phyloP scores from a whole-genome alignment of 306 rosid species.

The Lagenaria siceraria region DNA sequence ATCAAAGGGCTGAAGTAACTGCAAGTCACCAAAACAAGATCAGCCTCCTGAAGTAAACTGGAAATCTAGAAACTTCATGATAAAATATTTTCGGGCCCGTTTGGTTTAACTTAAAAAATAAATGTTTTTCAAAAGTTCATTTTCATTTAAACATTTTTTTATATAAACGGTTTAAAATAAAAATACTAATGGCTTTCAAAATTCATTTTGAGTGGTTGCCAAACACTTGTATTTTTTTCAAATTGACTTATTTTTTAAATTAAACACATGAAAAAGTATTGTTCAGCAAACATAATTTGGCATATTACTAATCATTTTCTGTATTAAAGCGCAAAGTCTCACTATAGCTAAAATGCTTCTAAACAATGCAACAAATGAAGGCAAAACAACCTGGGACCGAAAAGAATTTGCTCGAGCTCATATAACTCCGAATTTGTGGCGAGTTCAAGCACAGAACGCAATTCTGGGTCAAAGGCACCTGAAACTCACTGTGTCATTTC shows the following conservation, averaged over 20 bases:
- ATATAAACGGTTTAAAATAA: too few species aligned
- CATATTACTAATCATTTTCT: not conserved
- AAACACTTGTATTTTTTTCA: too few species aligned
- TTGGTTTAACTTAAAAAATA: too few species aligned
- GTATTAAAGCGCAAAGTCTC: not conserved
- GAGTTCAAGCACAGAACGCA: conserved; percentile 67
- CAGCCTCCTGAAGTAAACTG: conserved; percentile 3
- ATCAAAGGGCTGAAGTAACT: conserved; percentile 92
- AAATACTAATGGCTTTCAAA: too few species aligned
- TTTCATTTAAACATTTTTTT: too few species aligned
- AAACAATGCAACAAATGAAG: not conserved
- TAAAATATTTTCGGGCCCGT: not conserved
- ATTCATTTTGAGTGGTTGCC: too few species aligned
- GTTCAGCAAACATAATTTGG: not conserved
- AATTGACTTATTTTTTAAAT: too few species aligned
- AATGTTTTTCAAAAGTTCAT: too few species aligned
- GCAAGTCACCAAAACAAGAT: conserved; percentile 18
- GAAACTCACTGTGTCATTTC: conserved; percentile 1
- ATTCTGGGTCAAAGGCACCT: conserved; percentile 59
- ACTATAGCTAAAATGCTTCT: not conserved
- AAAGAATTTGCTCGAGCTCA: conserved; percentile 78
- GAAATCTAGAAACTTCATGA: not conserved
- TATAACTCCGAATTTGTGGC: conserved; percentile 63
- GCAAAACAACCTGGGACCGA: conserved; percentile 51
- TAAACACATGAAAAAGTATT: too few species aligned